Conservation (phyloP, 192 early-diverging fungal genomes). For the Hyaloraphidium curvatum region DNA sequence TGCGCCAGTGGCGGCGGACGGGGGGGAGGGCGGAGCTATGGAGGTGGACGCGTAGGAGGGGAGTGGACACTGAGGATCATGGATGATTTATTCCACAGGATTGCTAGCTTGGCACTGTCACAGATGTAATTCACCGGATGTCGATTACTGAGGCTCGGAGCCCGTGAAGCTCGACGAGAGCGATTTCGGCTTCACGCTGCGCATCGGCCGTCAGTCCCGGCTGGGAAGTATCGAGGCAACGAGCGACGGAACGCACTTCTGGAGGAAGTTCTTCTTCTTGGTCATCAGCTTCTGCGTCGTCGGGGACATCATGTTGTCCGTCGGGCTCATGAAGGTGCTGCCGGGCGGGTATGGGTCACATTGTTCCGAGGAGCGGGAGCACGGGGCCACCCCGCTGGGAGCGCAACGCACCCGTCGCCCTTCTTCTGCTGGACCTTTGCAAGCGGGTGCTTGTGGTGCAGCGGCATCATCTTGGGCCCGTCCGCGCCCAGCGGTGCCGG, state of each 20-base stretch:
- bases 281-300: background rate
- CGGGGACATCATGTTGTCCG: background rate
- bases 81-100: background rate
- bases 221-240: background rate
- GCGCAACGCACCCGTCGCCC: too few species aligned
- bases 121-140: background rate
- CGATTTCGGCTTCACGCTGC: background rate
- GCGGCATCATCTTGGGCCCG: too few species aligned
- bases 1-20: background rate
- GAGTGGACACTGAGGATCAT: background rate
- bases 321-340: background rate
- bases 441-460: too few species aligned
- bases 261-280: background rate
- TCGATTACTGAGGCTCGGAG: background rate
- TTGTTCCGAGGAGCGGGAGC: too few species aligned
- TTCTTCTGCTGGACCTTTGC: too few species aligned
- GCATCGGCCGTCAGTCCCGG: background rate
- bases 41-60: background rate
- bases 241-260: background rate
- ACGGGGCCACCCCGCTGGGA: too few species aligned
- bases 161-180: background rate
- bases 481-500: too few species aligned
- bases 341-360: too few species aligned
- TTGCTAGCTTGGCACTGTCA: background rate
- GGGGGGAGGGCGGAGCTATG: background rate